Percentiles rank a stretch among this genome's conserved stretches.
These are phyloP conservation scores for Myriangium duriaei DNA, from an alignment of 2,329 filamentous ascomycete genomes.

Conservation along the genomic window DNA sequence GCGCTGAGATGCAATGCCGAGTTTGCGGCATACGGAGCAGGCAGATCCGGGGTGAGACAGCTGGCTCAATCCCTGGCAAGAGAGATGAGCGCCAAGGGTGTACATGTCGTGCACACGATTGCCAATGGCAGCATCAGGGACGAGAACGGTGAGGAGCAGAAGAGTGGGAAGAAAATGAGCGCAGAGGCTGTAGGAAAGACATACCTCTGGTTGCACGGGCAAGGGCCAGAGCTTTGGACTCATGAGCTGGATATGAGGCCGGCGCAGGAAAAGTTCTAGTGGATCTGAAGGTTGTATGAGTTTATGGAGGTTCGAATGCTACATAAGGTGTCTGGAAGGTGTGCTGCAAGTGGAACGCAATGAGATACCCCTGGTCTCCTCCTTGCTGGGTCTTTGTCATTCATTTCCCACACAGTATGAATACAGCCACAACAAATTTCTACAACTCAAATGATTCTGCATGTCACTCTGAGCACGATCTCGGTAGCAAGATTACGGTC, in stretches of 20 bases:
- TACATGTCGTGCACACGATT: slow-evolving; percentile 49
- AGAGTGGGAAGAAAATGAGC: slow-evolving; percentile 43
- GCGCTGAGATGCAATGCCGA: slow-evolving; percentile 39
- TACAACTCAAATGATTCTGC: too few species aligned
- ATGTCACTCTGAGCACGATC: too few species aligned
- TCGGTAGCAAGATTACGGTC: too few species aligned
- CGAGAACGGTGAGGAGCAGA: slow-evolving; percentile 35
- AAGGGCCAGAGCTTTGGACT: slow-evolving; percentile 39
- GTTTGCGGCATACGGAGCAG: slow-evolving; percentile 44
- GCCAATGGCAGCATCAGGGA: slow-evolving; percentile 44
- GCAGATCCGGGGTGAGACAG: slow-evolving; percentile 40
- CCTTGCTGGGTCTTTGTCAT: too few species aligned
- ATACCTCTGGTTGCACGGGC: slow-evolving; percentile 40
- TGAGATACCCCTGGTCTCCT: too few species aligned
- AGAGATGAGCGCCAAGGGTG: slow-evolving; percentile 43
- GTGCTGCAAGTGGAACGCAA: too few species aligned
- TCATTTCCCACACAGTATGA: too few species aligned
- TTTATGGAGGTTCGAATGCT: too few species aligned
- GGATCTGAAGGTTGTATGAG: neutral
- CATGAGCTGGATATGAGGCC: slow-evolving; percentile 41
- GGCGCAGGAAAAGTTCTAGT: slow-evolving; percentile 37
- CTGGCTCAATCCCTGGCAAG: slow-evolving; percentile 43
- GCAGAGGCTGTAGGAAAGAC: slow-evolving; percentile 46
- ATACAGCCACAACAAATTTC: too few species aligned
- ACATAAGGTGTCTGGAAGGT: too few species aligned